A percentile compares a stretch with the other conserved stretches of the same genome.
phyloP scores from a whole-genome alignment of 2,329 filamentous ascomycete species.

The Teratosphaeria destructans region DNA sequence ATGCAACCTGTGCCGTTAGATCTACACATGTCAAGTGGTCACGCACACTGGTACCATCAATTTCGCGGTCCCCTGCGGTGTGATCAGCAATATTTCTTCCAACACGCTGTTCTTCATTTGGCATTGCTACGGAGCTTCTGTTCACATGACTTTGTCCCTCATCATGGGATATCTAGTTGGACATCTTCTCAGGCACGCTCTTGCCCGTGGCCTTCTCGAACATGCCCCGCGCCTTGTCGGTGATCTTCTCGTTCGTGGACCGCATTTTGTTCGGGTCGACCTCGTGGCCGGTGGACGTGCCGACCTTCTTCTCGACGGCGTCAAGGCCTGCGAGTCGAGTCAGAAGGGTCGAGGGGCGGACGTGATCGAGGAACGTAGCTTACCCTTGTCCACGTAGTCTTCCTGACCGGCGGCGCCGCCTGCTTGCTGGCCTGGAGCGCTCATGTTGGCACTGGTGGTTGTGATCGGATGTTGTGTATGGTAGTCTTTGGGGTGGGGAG shows the following conservation, averaged over 20 bases:
- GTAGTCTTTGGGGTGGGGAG: neutral
- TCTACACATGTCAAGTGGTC: too few relatives aligned
- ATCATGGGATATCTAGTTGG: slow-evolving; percentile 3
- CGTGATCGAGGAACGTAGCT: too few relatives aligned
- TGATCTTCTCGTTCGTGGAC: slow-evolving; percentile 24
- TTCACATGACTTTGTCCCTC: neutral
- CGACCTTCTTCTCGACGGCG: slow-evolving; percentile 14
- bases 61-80: too few relatives aligned
- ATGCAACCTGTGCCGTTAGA: too few relatives aligned
- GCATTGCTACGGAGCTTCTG: neutral
- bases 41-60: too few relatives aligned
- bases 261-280: slow-evolving; percentile 19
- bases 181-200: slow-evolving; percentile 17
- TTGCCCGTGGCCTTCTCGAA: slow-evolving; percentile 25
- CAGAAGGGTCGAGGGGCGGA: neutral
- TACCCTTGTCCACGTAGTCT: slow-evolving; percentile 3
- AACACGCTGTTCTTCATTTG: neutral
- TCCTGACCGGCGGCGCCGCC: neutral
- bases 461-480: neutral
- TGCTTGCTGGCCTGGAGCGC: slow-evolving; percentile 1
- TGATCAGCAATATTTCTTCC: neutral
- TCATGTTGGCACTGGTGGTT: neutral
- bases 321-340: slow-evolving; percentile 8
- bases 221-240: slow-evolving; percentile 20
- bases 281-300: slow-evolving; percentile 10